phyloP scores from a whole-genome alignment of 2,329 filamentous ascomycete species.

The Penicillium aurantiogriseum region DNA sequence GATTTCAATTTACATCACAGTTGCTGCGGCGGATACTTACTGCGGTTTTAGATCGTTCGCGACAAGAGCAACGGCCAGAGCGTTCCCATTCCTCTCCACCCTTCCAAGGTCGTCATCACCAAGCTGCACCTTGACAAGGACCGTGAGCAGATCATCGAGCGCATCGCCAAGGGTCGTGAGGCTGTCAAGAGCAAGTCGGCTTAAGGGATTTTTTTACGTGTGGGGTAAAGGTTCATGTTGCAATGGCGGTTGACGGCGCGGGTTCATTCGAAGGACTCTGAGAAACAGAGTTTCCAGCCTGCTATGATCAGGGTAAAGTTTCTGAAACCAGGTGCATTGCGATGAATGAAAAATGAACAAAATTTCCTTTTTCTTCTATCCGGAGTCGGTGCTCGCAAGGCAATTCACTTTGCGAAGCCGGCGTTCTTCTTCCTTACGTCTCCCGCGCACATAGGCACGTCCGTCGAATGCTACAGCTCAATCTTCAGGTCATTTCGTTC shows the following conservation, averaged over 20 bases:
- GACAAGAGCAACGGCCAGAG: conserved; percentile 98
- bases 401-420: conserved; percentile 2
- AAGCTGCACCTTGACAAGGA: conserved; percentile 85
- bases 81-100: conserved; percentile 90
- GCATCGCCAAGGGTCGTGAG: conserved; percentile 50
- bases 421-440: conserved; percentile 6
- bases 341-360: conserved; percentile 63
- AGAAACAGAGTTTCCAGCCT: conserved; percentile 23
- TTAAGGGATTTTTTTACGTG: conserved; percentile 63
- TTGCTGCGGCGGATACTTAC: conserved; percentile 1
- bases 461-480: conserved; percentile 15
- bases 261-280: conserved; percentile 27
- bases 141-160: conserved; percentile 50
- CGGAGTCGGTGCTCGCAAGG: conserved; percentile 8
- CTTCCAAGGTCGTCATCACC: conserved; percentile 96
- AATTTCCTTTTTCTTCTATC: conserved; percentile 64
- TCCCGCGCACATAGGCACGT: conserved; percentile 10
- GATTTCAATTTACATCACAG: neutral
- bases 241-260: conserved; percentile 44
- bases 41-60: conserved; percentile 60
- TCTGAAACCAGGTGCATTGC: conserved; percentile 28
- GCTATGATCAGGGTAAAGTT: conserved; percentile 27
- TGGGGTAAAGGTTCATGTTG: conserved; percentile 64
- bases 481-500: conserved; percentile 8
- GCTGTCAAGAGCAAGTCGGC: conserved; percentile 57